Evolutionary conservation across 768 basidiomycete genomes (phyloP).

Genomic region (Melanogaster broomeanus): DNA sequence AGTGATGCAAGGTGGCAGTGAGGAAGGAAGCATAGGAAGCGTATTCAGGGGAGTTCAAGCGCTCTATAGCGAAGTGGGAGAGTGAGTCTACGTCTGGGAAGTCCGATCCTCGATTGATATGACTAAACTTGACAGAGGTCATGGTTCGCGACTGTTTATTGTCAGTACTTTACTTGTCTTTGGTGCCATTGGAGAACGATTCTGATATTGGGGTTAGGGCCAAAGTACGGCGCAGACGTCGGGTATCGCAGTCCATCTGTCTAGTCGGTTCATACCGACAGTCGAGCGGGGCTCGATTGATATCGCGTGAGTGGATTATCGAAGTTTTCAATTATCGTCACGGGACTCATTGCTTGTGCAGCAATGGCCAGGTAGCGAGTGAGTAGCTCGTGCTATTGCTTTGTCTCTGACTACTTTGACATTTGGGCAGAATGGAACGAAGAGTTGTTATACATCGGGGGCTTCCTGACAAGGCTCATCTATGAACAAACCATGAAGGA

Average conservation of each 20-base stretch:
- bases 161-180: slow-evolving; percentile 38
- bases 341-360: slow-evolving; percentile 25
- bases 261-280: slow-evolving; percentile 90
- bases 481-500: slow-evolving; percentile 79
- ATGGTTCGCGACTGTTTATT: slow-evolving; percentile 74
- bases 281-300: slow-evolving; percentile 94
- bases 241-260: slow-evolving; percentile 62
- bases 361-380: slow-evolving; percentile 85
- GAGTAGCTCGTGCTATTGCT: slow-evolving; percentile 19
- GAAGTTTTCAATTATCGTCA: background rate
- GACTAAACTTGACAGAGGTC: slow-evolving; percentile 43
- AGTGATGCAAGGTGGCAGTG: slow-evolving; percentile 61
- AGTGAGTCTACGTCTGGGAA: slow-evolving; percentile 40
- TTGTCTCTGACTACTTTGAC: background rate
- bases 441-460: slow-evolving; percentile 82
- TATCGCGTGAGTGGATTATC: slow-evolving; percentile 57
- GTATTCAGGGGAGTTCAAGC: slow-evolving; percentile 67
- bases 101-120: background rate
- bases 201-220: slow-evolving; percentile 47
- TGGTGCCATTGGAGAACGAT: background rate
- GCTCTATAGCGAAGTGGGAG: slow-evolving; percentile 77
- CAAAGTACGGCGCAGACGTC: slow-evolving; percentile 92
- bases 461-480: slow-evolving; percentile 75
- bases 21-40: slow-evolving; percentile 60
- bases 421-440: slow-evolving; percentile 77